Conservation (phyloP, 2,329 filamentous ascomycete species). For the Rhinocladiella mackenziei region DNA sequence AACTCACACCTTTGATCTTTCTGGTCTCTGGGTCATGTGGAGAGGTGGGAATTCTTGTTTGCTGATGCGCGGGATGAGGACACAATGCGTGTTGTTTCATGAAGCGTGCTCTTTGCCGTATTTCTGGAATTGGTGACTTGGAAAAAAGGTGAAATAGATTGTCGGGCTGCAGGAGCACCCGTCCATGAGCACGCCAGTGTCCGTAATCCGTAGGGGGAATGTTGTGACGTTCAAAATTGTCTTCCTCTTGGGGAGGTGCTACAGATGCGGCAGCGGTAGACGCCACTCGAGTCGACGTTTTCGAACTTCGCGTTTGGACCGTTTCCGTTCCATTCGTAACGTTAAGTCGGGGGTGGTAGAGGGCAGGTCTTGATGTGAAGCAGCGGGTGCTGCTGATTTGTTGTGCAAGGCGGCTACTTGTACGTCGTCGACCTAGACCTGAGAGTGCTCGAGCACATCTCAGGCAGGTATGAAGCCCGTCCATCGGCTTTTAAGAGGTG, state of each 20-base stretch:
- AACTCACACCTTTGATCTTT: constrained; percentile 46
- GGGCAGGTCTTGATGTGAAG: constrained; percentile 20
- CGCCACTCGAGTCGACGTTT: constrained; percentile 14
- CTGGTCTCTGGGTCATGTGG: constrained; percentile 60
- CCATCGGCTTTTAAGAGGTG: constrained; percentile 8
- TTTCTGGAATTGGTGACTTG: constrained; percentile 80
- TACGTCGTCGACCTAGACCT: constrained; percentile 6
- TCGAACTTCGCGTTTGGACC: constrained; percentile 7
- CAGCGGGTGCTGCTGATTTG: constrained; percentile 13
- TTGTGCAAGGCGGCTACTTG: constrained; percentile 8
- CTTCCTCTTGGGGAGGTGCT: constrained; percentile 19
- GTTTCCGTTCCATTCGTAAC: constrained; percentile 9
- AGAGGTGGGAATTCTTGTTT: constrained; percentile 64
- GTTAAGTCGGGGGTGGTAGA: constrained; percentile 10
- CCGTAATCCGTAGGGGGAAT: constrained; percentile 27
- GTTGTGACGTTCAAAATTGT: constrained; percentile 27
- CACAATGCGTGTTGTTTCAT: constrained; percentile 93
- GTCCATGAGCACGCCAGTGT: constrained; percentile 28
- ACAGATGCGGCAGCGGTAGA: constrained; percentile 21
- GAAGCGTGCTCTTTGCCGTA: constrained; percentile 79
- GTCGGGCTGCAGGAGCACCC: constrained; percentile 59
- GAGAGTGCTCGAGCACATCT: constrained; percentile 25
- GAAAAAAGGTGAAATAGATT: constrained; percentile 93
- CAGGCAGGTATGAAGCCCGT: constrained; percentile 24
- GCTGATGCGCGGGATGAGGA: constrained; percentile 80